Conservation (phyloP, 2,329 filamentous ascomycete species). For the Arthrobotrys pseudoclavata region DNA sequence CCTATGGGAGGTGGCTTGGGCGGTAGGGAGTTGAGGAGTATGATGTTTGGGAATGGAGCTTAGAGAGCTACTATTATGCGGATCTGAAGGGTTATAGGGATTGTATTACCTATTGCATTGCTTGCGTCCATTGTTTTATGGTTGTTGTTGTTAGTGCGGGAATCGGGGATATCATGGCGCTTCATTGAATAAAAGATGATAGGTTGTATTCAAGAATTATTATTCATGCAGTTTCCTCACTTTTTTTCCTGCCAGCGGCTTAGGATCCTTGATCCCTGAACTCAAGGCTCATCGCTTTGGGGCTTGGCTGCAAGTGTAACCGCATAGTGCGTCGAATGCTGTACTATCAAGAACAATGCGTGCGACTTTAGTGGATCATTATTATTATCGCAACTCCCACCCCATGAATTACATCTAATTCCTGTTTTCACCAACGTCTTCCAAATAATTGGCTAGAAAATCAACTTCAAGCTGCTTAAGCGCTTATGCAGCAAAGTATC, state of each 20-base stretch:
- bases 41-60: slow-evolving; percentile 58
- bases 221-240: background rate
- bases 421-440: no score
- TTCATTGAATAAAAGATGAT: slow-evolving; percentile 14
- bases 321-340: no score
- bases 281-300: no score
- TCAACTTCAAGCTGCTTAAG: no score
- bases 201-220: background rate
- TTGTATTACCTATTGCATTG: slow-evolving; percentile 40
- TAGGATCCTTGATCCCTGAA: no score
- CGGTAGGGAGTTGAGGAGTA: slow-evolving; percentile 47
- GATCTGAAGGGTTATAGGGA: background rate
- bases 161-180: slow-evolving; percentile 31
- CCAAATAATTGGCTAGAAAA: no score
- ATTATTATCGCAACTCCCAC: no score
- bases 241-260: background rate
- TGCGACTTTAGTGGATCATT: no score
- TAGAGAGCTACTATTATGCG: slow-evolving; percentile 12
- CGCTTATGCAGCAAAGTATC: no score
- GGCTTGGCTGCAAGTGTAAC: no score
- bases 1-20: slow-evolving; percentile 15
- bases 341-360: no score
- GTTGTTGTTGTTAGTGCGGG: slow-evolving; percentile 13
- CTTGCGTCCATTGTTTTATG: slow-evolving; percentile 23
- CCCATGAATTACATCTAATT: no score